Percentiles rank a stretch among this genome's conserved stretches.
Conservation (phyloP, 2,329 filamentous ascomycete species). For the Stemphylium vesicarium region DNA sequence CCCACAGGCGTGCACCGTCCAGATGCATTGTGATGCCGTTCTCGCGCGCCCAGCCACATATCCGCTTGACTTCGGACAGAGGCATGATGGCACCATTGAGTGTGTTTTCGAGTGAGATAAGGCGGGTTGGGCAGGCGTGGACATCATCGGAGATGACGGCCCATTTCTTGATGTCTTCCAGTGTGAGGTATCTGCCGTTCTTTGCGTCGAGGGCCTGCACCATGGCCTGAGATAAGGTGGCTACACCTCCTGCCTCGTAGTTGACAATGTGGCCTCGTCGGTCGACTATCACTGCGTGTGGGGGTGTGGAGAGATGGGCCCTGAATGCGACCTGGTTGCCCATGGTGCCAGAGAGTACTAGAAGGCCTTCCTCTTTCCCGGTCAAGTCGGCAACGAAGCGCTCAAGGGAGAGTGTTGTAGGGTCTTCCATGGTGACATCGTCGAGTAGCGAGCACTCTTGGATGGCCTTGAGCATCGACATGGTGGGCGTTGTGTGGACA, state of each 20-base stretch:
- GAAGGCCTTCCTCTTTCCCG: conserved; percentile 76
- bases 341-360: conserved; percentile 92
- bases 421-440: conserved; percentile 83
- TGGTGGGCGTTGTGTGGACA: conserved; percentile 46
- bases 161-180: conserved; percentile 75
- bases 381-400: conserved; percentile 74
- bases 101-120: conserved; percentile 88
- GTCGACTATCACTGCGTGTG: conserved; percentile 81
- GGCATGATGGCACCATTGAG: conserved; percentile 81
- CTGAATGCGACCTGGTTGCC: conserved; percentile 87
- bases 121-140: conserved; percentile 77
- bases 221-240: conserved; percentile 73
- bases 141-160: conserved; percentile 72
- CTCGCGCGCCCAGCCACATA: conserved; percentile 69
- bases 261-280: conserved; percentile 77
- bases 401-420: conserved; percentile 78
- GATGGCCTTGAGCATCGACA: conserved; percentile 82
- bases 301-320: conserved; percentile 77
- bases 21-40: conserved; percentile 74
- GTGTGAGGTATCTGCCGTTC: conserved; percentile 75
- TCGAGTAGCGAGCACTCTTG: conserved; percentile 76
- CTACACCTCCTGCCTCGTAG: conserved; percentile 72
- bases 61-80: conserved; percentile 70
- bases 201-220: conserved; percentile 69
- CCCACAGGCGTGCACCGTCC: conserved; percentile 83